Evolutionary conservation across 2,329 filamentous ascomycete genomes (phyloP).

Genomic region (Atkinsonella hypoxylon): DNA sequence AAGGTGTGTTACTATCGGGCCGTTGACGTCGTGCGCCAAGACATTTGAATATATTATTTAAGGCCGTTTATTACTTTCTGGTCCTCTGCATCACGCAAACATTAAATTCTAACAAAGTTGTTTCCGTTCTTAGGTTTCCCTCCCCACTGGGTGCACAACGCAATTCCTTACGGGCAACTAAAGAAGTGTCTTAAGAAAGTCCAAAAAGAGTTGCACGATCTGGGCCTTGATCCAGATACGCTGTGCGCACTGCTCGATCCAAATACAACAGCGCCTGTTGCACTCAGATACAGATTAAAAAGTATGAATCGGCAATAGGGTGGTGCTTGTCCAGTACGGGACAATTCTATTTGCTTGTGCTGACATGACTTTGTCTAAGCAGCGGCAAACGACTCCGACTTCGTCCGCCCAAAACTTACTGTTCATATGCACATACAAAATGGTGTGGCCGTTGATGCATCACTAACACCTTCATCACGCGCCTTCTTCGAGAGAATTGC

Average conservation of each 20-base stretch:
- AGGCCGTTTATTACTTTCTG: no score
- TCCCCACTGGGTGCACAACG: constrained; percentile 56
- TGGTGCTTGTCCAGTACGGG: background rate
- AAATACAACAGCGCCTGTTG: constrained; percentile 31
- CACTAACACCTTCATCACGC: constrained; percentile 52
- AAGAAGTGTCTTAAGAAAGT: constrained; percentile 86
- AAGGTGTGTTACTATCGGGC: constrained; percentile 26
- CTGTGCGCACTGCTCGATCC: constrained; percentile 51
- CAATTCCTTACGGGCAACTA: constrained; percentile 72
- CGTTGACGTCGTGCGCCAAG: no score
- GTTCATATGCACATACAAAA: constrained; percentile 56
- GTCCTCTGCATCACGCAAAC: no score
- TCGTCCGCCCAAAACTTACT: constrained; percentile 56
- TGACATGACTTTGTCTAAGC: background rate
- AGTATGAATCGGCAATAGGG: constrained; percentile 19
- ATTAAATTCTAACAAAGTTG: no score
- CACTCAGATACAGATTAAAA: constrained; percentile 44
- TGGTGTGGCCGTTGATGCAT: constrained; percentile 56
- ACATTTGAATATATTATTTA: no score
- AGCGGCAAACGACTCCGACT: constrained; percentile 28
- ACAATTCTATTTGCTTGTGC: background rate
- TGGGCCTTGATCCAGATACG: constrained; percentile 63
- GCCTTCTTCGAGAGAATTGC: constrained; percentile 51
- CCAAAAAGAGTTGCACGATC: constrained; percentile 52
- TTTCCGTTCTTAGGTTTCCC: constrained; percentile 47